Evolutionary conservation across 1,284 basidiomycete genomes (phyloP), one percentile per base, ranked within the genome.

Genomic region (Moniliella sp.): DNA sequence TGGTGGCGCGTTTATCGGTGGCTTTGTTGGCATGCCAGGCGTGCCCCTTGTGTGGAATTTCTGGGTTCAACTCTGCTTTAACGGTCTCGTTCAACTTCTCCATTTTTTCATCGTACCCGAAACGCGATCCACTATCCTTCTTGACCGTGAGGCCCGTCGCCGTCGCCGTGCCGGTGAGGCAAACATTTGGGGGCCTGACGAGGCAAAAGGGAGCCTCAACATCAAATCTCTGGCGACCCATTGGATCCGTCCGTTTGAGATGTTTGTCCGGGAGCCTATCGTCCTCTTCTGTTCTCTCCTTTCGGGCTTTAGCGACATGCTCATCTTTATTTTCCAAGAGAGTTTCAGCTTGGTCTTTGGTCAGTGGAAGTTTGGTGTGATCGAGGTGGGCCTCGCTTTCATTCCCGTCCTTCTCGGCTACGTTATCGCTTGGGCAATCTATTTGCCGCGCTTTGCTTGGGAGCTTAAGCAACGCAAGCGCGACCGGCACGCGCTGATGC

Each of bases 281-380:
- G 63, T 65, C 10, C 50, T 64, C 5, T 62, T 40, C 36, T 48
- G 61, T 8, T 64, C 62, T 16, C 51, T 64, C 11, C 47, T 65
- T 5, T 61, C 57, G 13, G 63, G 64, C 30, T 65, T 65, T 52
- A 54, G 50, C 21, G 55, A 57, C 38, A 50, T 47, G 28, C 43
- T 59, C 27, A 64, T 65, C 43, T 66, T 66, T 39, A 64, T 60
- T 27, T 64, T 45, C 46, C 36, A 62, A 27, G 58, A 65, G 39
- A 56, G 57, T 0, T 65, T 62, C 48, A 44, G 48, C 4, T 53
- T 60, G 1, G 61, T 65, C 11, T 65, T 55, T 46, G 36, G 48
- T 37, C 56, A 64, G 31, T 66, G 62, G 62, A 47, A 48, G n/a
- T 64, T 65, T 41, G 43, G 37, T 14, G 49, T 53, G 1, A 38